A percentile compares a stretch with the other conserved stretches of the same genome.
These are phyloP conservation scores for Syncephalastrum monosporum DNA, from an alignment of 371 early-diverging fungal genomes.

Conservation along the genomic window DNA sequence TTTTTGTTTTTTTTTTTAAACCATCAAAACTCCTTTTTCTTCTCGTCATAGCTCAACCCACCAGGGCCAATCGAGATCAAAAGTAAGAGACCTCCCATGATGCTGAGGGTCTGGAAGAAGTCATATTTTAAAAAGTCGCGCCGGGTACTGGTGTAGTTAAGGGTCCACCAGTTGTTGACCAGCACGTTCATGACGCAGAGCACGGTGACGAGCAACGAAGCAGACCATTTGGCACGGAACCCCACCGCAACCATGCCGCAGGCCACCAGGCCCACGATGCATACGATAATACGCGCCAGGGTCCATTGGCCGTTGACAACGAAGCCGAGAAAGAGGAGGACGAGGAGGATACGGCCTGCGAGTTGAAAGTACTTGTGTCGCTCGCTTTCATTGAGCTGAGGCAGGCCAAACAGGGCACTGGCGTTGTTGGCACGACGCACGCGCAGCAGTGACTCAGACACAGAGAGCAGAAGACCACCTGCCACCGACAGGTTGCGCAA, in stretches of 20 bases:
- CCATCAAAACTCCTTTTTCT: constrained; percentile 84
- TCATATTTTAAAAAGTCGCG: constrained; percentile 94
- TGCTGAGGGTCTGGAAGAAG: constrained; percentile 96
- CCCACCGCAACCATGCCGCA: constrained; percentile 93
- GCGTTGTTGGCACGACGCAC: constrained; percentile 24
- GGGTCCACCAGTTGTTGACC: constrained; percentile 92
- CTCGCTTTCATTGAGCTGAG: constrained; percentile 74
- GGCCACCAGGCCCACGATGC: constrained; percentile 72
- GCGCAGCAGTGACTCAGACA: constrained; percentile 64
- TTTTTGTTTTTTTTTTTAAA: no score
- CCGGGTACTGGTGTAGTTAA: constrained; percentile 68
- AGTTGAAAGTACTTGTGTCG: constrained; percentile 82
- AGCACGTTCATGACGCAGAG: constrained; percentile 83
- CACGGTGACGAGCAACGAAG: constrained; percentile 85
- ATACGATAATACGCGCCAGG: constrained; percentile 59
- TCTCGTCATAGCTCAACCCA: constrained; percentile 88
- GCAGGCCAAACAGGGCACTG: constrained; percentile 73
- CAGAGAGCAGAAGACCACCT: constrained; percentile 88
- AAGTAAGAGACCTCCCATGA: constrained; percentile 90
- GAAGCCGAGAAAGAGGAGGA: constrained; percentile 86
- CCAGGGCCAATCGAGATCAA: constrained; percentile 92
- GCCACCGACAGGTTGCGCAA: constrained; percentile 85
- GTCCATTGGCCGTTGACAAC: constrained; percentile 81
- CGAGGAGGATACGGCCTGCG: constrained; percentile 85
- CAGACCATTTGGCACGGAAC: constrained; percentile 93